Evolutionary conservation across 2,329 filamentous ascomycete species (phyloP).

Genomic region (Diaporthe velutina): DNA sequence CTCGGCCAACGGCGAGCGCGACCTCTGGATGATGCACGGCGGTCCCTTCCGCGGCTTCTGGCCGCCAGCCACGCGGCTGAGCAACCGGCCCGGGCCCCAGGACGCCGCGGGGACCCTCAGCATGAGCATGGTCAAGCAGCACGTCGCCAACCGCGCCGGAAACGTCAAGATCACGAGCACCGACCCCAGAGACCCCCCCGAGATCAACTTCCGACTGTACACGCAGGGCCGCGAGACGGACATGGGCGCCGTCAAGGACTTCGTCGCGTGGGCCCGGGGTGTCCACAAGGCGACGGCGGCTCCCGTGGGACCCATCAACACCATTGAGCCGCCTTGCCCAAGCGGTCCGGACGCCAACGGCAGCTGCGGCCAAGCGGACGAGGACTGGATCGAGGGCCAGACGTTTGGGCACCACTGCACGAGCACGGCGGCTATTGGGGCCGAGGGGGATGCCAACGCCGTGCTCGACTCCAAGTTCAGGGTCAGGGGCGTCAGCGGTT

Average conservation of each 20-base stretch:
- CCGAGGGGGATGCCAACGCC: slow-evolving; percentile 62
- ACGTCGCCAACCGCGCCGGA: slow-evolving; percentile 69
- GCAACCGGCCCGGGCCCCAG: slow-evolving; percentile 39
- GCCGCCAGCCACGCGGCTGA: slow-evolving; percentile 52
- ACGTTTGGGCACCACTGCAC: slow-evolving; percentile 69
- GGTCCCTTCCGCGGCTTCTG: slow-evolving; percentile 67
- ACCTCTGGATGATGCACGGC: slow-evolving; percentile 66
- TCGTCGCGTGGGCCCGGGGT: slow-evolving; percentile 47
- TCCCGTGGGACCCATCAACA: slow-evolving; percentile 39
- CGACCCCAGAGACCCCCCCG: slow-evolving; percentile 73
- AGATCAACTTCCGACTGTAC: slow-evolving; percentile 73
- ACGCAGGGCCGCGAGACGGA: slow-evolving; percentile 61
- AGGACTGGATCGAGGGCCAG: slow-evolving; percentile 55
- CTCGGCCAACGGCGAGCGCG: slow-evolving; percentile 56
- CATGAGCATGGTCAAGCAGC: slow-evolving; percentile 56
- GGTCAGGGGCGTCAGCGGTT: slow-evolving; percentile 63
- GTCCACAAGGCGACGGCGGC: slow-evolving; percentile 42
- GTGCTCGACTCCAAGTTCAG: slow-evolving; percentile 67
- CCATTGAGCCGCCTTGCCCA: slow-evolving; percentile 46
- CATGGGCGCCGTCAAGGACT: slow-evolving; percentile 53
- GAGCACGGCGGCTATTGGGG: slow-evolving; percentile 65
- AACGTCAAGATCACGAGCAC: slow-evolving; percentile 71
- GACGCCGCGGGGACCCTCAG: slow-evolving; percentile 46
- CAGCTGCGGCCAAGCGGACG: slow-evolving; percentile 43
- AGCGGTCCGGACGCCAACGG: slow-evolving; percentile 41